A percentile compares a stretch with the other conserved stretches of the same genome.
Evolutionary conservation across 495 filamentous ascomycete species (phyloP).

Genomic region (Clohesyomyces aquaticus): DNA sequence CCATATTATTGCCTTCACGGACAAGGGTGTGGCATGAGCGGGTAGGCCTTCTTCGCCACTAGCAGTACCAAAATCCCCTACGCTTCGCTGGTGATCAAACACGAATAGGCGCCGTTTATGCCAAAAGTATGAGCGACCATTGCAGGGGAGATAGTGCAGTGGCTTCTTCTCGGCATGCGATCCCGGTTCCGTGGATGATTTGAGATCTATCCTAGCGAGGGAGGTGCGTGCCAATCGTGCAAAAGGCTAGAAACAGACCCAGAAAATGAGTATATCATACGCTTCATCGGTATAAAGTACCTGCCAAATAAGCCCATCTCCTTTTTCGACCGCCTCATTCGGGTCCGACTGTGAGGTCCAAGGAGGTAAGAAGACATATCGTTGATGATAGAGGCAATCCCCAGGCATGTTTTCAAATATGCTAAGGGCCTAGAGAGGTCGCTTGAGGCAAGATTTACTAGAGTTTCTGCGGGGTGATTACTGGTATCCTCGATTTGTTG

Average conservation of each 20-base stretch:
- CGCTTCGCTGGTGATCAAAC: constrained; percentile 11
- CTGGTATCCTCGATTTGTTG: constrained; percentile 1
- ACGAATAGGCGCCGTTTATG: constrained; percentile 22
- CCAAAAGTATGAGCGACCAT: constrained; percentile 24
- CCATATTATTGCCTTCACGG: constrained; percentile 1
- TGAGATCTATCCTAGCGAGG: constrained; percentile 25
- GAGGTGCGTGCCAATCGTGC: constrained; percentile 21
- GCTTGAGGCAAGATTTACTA: constrained; percentile 1
- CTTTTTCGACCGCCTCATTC: constrained; percentile 1
- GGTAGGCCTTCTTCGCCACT: constrained; percentile 14
- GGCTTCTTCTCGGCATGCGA: constrained; percentile 23
- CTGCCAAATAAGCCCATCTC: background rate
- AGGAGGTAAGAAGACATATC: constrained; percentile 1
- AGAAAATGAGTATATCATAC: constrained; percentile 25
- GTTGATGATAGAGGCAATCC: constrained; percentile 1
- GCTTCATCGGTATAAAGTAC: constrained; percentile 15
- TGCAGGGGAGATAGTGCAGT: constrained; percentile 22
- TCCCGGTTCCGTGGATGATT: constrained; percentile 21
- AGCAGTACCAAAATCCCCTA: constrained; percentile 12
- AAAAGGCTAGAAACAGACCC: constrained; percentile 22
- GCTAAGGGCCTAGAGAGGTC: background rate
- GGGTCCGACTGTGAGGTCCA: background rate
- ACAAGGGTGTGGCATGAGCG: background rate
- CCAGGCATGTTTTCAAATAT: background rate
- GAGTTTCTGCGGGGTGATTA: constrained; percentile 1